These are phyloP conservation scores for Blastomyces percursus DNA, from an alignment of 2,329 filamentous ascomycete species.

Conservation along the genomic window DNA sequence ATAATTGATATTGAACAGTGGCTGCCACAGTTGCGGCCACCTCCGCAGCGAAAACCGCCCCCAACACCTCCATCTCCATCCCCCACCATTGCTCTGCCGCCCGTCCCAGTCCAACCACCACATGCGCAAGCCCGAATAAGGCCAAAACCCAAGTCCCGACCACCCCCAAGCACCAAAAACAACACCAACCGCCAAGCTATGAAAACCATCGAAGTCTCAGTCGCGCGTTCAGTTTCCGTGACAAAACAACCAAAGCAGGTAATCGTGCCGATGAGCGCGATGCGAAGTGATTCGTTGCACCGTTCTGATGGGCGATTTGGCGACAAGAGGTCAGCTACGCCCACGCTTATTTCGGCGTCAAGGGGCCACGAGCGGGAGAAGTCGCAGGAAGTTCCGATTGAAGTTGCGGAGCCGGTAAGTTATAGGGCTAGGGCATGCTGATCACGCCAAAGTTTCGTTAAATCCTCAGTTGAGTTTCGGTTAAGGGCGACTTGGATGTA, in stretches of 20 bases:
- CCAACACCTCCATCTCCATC: background rate
- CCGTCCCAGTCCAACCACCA: background rate
- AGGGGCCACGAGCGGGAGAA: constrained; percentile 16
- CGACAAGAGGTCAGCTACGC: constrained; percentile 16
- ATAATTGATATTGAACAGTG: background rate
- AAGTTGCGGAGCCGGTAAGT: constrained; percentile 12
- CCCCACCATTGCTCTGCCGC: constrained; percentile 8
- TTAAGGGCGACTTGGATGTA: no score
- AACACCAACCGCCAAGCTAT: constrained; percentile 9
- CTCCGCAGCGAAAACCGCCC: constrained; percentile 3
- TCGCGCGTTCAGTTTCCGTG: constrained; percentile 31
- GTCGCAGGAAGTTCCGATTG: constrained; percentile 13
- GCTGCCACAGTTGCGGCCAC: background rate
- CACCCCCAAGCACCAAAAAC: constrained; percentile 8
- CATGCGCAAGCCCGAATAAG: background rate
- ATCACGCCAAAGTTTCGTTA: no score
- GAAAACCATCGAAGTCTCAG: constrained; percentile 26
- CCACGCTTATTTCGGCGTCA: constrained; percentile 23
- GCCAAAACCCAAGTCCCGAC: constrained; percentile 6
- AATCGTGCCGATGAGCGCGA: constrained; percentile 25
- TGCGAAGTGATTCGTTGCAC: constrained; percentile 17
- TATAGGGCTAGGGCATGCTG: no score
- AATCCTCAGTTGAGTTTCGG: no score
- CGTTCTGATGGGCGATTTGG: constrained; percentile 22
- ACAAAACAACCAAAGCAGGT: constrained; percentile 26